Evolutionary conservation across 2,329 filamentous ascomycete species (phyloP).

Genomic region (Phyllosticta citribraziliensis): DNA sequence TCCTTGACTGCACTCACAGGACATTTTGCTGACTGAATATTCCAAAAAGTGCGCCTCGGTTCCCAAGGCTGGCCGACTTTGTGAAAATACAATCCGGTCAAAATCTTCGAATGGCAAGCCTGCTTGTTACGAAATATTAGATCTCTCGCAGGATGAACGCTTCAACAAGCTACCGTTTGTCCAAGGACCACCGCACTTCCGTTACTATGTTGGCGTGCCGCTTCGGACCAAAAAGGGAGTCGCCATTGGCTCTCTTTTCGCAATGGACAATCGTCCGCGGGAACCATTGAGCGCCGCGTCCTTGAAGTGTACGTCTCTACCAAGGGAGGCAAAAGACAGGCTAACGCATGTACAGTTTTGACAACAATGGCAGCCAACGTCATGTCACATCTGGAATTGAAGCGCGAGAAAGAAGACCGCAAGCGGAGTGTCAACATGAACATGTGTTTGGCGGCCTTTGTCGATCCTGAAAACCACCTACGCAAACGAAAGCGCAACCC

Average conservation of each 20-base stretch:
- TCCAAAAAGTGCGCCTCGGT: constrained; percentile 19
- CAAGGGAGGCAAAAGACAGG: background rate
- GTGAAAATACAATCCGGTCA: constrained; percentile 22
- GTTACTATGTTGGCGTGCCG: constrained; percentile 26
- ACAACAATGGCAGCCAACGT: constrained; percentile 23
- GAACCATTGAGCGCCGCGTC: constrained; percentile 13
- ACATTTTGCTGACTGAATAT: background rate
- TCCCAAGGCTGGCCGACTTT: constrained; percentile 24
- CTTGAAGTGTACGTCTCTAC: constrained; percentile 13
- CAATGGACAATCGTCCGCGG: constrained; percentile 19
- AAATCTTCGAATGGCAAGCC: constrained; percentile 18
- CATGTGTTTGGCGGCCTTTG: constrained; percentile 18
- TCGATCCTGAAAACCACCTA: constrained; percentile 16
- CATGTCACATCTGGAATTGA: constrained; percentile 25
- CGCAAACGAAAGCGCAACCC: constrained; percentile 1
- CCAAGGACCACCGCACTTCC: constrained; percentile 17
- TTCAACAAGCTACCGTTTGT: constrained; percentile 24
- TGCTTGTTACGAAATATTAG: constrained; percentile 30
- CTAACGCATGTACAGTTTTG: constrained; percentile 12
- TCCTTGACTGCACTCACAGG: background rate
- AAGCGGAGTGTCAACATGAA: constrained; percentile 19
- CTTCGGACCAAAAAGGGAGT: constrained; percentile 22
- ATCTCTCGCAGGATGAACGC: constrained; percentile 23
- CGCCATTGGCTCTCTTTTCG: constrained; percentile 24
- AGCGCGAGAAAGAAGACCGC: constrained; percentile 24